Evolutionary conservation across 805 yeast species (phyloP), one percentile per base, ranked within the genome.

Genomic region (Lipomyces mesembrius): DNA sequence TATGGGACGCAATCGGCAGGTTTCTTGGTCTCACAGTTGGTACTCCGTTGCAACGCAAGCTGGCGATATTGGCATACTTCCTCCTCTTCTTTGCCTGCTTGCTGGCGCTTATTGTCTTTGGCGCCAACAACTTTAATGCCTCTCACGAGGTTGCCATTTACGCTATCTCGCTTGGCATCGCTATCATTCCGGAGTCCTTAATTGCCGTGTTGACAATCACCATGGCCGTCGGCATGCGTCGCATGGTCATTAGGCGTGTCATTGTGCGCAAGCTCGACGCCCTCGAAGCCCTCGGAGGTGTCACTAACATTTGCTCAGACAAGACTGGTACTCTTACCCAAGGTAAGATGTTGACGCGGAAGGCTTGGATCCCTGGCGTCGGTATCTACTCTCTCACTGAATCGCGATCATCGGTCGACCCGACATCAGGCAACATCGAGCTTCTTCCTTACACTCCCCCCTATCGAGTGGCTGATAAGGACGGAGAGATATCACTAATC

Each of bases 41-140:
- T 46, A 92, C 97, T 2, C 97, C 97, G 1, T 82, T 91, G 70
- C 93, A 89, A 70, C 83, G 90, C 69, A 86, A 86, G 72, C 82
- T 92, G 63, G 86, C 97, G 0, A 86, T 88, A 82, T 81, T 92
- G 62, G 96, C 97, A 2, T 84, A 91, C 60, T 76, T 84, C 55
- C 81, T 92, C 58, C 91, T 91, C 71, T 82, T 82, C 72, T 79
- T 91, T 58, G 97, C 97, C 4, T 95, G 91, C n/a, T 72, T 92
- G 0, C 88, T 91, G 75, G 97, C 97, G 1, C 87, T 92, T 65
- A 86, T 92, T 22, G 96, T 90, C 2, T 89, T 91, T 96, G 96
- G 88, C 1, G 86, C 95, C 9, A 96, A 91, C 78, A 84, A 84
- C 67, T 87, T 91, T 77, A 74, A 80, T 12, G 96, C 91, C n/a